Evolutionary conservation across 768 basidiomycete genomes (phyloP), one percentile per base, ranked within the genome.

Genomic region (Lactarius sp.): DNA sequence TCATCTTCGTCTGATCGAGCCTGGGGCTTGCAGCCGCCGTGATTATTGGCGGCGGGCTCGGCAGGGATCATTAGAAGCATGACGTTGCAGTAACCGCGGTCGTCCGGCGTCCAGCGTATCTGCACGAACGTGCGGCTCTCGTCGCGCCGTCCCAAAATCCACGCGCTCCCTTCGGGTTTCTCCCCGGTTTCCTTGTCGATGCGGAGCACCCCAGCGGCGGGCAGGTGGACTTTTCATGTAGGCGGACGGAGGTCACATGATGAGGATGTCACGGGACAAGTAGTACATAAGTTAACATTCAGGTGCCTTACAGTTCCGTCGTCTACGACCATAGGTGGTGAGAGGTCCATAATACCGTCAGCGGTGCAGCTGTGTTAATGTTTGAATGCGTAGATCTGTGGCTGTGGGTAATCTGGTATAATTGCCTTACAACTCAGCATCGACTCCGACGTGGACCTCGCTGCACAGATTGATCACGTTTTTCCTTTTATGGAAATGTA

Each of bases 221-320:
- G 96, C 13, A 87, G 73, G 51, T 88, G 80, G 46, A 47, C 77
- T 77, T 76, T 89, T 90, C 68, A 94, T 79, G 68, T 84, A 87
- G 31, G 79, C 72, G 27, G 27, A 27, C 27, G 27, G 2, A 27
- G 27, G 27, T 27, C 27, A 27, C 27, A 27, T 27, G 27, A 27
- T 27, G 27, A 27, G 27, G 27, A 27, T 2, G 27, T 27, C 27
- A 27, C 27, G 27, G 2, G 22, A 27, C 22, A 27, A 27, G 22
- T 27, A 27, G 22, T 27, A 27, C 22, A 2, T 27, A 27, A 27
- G 22, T 27, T 27, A 27, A 27, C 27, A 27, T 34, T 61, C 36
- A 60, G 58, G 12, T 16, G 51, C 83, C 27, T 71, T 69, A 84
- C 83, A 31, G 84, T 85, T 69, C 84, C 84, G 67, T 85, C 84